Evolutionary conservation across 495 filamentous ascomycete species (phyloP), one percentile per base, ranked within the genome.

Genomic region (Filosporella fistucella): DNA sequence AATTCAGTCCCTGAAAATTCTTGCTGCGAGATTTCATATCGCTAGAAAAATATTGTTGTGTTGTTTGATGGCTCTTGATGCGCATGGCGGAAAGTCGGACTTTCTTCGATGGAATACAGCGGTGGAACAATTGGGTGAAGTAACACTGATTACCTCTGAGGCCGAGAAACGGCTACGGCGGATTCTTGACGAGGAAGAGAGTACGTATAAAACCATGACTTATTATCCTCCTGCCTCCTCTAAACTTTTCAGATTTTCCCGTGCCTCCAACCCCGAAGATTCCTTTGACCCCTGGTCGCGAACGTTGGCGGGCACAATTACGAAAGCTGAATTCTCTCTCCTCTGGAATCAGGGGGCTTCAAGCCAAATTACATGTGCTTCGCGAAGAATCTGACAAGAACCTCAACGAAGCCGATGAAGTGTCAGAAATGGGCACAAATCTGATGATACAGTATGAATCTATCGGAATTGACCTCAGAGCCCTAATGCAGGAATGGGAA

Each of bases 401-500:
- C 41, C 68, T 95, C 16, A 84, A 89, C 55, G 80, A 82, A 53
- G 75, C 86, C 6, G 80, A 84, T 35, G 84, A 93, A 53, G 67
- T 86, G 3, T 76, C 77, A 16, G 81, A 90, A 47, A 74, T 94
- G 26, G 88, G 86, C 9, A 70, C 79, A 2, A 81, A 76, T 44
- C 77, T 97, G 21, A 82, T 94, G 66, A 65, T 82, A 22, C 93
- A 96, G 59, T 97, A 97, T 62, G 93, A 98, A 21, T 90, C 89
- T 14, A 91, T 98, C 52, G 93, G 93, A 6, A 72, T 79, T 35
- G 93, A 98, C 61, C 77, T 98, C 26, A 81, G 81, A 59, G 77
- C 76, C 33, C 71, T 98, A 35, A 81, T 91, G 52, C 82, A 90
- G 49, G 90, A 94, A 53, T 98, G 93, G 93, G 89, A 96, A 63